Base-by-base conservation (phyloP, 169 alveolate species). In the Cryptosporidium sp. region DNA sequence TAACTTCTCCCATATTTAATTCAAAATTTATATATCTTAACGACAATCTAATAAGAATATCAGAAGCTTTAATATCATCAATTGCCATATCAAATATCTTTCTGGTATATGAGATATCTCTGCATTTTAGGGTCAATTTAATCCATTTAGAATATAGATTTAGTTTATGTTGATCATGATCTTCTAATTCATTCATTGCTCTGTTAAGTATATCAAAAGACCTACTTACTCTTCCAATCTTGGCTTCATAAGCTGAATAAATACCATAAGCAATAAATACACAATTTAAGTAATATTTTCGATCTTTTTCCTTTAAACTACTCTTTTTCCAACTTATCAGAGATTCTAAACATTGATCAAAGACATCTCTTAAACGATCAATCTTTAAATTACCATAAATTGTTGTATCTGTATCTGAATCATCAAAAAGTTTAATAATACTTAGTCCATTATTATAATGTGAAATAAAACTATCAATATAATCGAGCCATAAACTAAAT, bases 1-100 rank as follows among this genome's bases (percentile, higher is more conserved):
- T 65, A 2, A 80, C 70, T 33, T 80, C 89, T 8, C 89, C 89
- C 75, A 65, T 45, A 44, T 80, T 80, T 31, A 80, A 31, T 58
- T 80, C 89, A 61, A 80, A 80, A 21, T 62, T 80, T 16, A 33
- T 29, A 29, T 62, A 80, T 8, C 70, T 80, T 61, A 80, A 23
- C 16, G 69, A 10, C n/a, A 80, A 7, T 37, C 70, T 65, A 12
- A 80, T 62, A 3, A 80, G 10, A 10, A 62, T 16, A 80, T 80
- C 89, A 42, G 89, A 61, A 29, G 73, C 65, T n/a, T 62, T 44
- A 35, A 80, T 42, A 3, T 37, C 75, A 26, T 80, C 80, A 21
- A 80, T 80, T 37, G 89, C 89, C 37, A 16, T 31, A 5, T 80
- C 89, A 80, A 80, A 80, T 18, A 80, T 62, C 5, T 35, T 6